These are phyloP conservation scores for Cynanchum wilfordii DNA, from an alignment of 257 asterid genomes.

Conservation along the genomic window DNA sequence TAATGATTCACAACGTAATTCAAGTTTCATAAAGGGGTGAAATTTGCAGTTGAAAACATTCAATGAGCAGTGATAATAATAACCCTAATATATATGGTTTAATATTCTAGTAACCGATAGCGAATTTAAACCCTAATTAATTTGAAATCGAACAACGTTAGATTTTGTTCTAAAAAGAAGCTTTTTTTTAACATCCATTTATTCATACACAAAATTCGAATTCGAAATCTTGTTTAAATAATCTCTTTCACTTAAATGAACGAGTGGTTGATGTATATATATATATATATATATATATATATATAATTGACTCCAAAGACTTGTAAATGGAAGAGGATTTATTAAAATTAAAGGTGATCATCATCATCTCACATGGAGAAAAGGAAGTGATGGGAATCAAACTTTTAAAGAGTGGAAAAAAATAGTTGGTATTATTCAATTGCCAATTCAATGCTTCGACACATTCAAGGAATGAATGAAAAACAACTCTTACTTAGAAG, in stretches of 20 bases:
- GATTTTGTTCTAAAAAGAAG: too few relatives aligned
- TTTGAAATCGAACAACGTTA: too few relatives aligned
- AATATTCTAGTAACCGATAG: too few relatives aligned
- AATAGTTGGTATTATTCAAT: background rate
- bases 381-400: background rate
- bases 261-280: too few relatives aligned
- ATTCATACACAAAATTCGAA: too few relatives aligned
- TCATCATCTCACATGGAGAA: constrained; percentile 3
- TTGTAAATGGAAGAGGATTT: background rate
- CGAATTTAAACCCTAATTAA: too few relatives aligned
- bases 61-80: background rate
- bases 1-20: background rate
- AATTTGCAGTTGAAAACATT: background rate
- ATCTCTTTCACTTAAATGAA: too few relatives aligned
- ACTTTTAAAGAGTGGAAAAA: background rate
- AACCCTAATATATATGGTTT: background rate
- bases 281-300: too few relatives aligned
- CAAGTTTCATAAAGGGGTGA: background rate
- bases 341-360: background rate
- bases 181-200: too few relatives aligned
- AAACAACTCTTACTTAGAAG: background rate
- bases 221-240: too few relatives aligned
- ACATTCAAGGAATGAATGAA: background rate
- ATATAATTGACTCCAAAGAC: background rate
- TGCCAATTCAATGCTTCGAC: background rate